Conservation (phyloP, 495 filamentous ascomycete genomes). For the Penicillium cosmopolitanum region DNA sequence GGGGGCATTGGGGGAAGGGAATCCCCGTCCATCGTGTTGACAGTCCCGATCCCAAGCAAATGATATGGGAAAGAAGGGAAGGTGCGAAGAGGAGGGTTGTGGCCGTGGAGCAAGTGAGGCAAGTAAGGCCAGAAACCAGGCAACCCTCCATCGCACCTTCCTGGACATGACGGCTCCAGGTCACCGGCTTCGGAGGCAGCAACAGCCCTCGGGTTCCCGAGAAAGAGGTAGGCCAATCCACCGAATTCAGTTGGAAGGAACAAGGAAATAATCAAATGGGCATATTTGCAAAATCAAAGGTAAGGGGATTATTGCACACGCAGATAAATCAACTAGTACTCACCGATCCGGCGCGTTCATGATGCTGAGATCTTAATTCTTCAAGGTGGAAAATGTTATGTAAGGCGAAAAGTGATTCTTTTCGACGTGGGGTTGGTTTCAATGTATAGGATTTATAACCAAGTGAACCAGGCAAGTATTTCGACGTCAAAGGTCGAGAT, state of each 20-base stretch:
- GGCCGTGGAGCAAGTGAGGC: background rate
- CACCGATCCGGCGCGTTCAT: constrained; percentile 79
- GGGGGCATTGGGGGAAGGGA: background rate
- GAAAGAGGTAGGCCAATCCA: background rate
- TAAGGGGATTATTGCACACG: background rate
- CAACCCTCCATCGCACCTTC: background rate
- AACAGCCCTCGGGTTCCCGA: background rate
- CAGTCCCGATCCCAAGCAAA: too few relatives aligned
- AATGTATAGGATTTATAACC: too few relatives aligned
- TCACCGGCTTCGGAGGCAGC: too few relatives aligned
- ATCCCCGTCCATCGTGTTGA: too few relatives aligned
- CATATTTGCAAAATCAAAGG: background rate
- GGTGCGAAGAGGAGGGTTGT: too few relatives aligned
- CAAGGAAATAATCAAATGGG: background rate
- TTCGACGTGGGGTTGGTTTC: too few relatives aligned
- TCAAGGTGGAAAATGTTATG: background rate
- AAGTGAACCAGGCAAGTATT: too few relatives aligned
- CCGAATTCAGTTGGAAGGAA: too few relatives aligned
- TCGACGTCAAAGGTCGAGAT: too few relatives aligned
- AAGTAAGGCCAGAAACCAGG: background rate
- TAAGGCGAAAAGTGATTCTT: too few relatives aligned
- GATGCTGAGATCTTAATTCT: background rate
- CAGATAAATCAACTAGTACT: constrained; percentile 17
- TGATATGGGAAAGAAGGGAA: too few relatives aligned
- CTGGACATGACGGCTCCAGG: background rate